phyloP scores from a whole-genome alignment of 495 filamentous ascomycete species.

The Mytilinidion resinicola region DNA sequence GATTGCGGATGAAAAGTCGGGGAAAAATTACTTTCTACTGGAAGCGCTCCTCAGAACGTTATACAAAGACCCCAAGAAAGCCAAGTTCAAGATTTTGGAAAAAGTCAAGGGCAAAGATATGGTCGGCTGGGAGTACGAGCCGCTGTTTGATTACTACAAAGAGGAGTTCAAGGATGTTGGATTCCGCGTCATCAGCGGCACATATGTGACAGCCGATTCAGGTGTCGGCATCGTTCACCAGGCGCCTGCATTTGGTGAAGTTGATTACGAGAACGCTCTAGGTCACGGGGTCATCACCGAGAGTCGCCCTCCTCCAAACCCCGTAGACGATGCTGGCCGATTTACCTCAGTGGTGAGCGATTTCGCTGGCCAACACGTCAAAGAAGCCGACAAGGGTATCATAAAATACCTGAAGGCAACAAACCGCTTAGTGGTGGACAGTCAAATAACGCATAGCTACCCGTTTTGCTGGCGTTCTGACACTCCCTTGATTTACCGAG shows the following conservation, averaged over 20 bases:
- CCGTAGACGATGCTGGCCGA: constrained; percentile 73
- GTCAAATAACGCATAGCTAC: constrained; percentile 88
- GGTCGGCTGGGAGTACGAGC: constrained; percentile 87
- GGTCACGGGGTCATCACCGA: constrained; percentile 72
- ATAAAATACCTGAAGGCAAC: constrained; percentile 81
- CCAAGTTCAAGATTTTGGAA: constrained; percentile 82
- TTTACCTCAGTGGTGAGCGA: constrained; percentile 78
- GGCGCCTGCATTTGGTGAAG: constrained; percentile 90
- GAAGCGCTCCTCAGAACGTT: constrained; percentile 78
- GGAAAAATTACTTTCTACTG: constrained; percentile 80
- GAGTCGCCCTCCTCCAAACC: constrained; percentile 76
- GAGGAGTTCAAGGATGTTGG: constrained; percentile 85
- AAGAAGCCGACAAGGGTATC: constrained; percentile 89
- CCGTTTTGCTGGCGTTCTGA: constrained; percentile 95
- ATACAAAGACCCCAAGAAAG: constrained; percentile 97
- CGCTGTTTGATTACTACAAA: constrained; percentile 88
- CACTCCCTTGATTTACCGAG: constrained; percentile 88
- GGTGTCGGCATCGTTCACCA: constrained; percentile 97
- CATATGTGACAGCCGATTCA: constrained; percentile 85
- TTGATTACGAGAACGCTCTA: constrained; percentile 85
- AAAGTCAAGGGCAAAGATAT: constrained; percentile 81
- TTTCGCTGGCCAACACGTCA: constrained; percentile 86
- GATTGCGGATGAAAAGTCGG: constrained; percentile 73
- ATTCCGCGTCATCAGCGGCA: constrained; percentile 79
- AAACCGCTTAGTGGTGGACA: constrained; percentile 78